These are phyloP conservation scores for Akebia trifoliata DNA, from an alignment of 164 flowering plant species.

Conservation along the genomic window DNA sequence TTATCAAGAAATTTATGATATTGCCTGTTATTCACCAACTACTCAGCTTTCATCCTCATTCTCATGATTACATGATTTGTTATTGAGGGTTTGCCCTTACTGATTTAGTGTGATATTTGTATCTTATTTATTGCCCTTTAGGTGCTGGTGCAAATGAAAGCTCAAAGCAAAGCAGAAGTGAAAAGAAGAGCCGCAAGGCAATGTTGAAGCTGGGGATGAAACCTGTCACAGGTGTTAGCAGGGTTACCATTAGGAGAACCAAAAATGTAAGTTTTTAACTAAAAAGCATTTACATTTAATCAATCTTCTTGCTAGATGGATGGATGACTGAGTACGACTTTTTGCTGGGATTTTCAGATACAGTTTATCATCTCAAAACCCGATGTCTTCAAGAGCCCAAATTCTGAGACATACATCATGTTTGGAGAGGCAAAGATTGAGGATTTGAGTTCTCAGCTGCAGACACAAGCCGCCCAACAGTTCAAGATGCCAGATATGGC, in stretches of 20 bases:
- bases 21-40: too few relatives aligned
- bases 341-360: conserved; percentile 40
- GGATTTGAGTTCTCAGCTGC: conserved; percentile 90
- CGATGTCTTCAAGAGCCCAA: conserved; percentile 91
- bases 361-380: conserved; percentile 84
- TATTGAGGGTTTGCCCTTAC: too few relatives aligned
- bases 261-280: conserved; percentile 55
- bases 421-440: conserved; percentile 94
- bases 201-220: conserved; percentile 95
- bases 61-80: too few relatives aligned
- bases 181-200: conserved; percentile 85
- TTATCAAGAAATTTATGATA: too few relatives aligned
- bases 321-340: not conserved
- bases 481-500: conserved; percentile 72
- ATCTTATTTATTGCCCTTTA: conserved; percentile 4
- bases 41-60: too few relatives aligned
- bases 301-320: not conserved
- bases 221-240: conserved; percentile 70
- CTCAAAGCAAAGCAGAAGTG: conserved; percentile 90
- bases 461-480: conserved; percentile 88
- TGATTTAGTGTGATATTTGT: not conserved
- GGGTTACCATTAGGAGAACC: conserved; percentile 81
- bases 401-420: conserved; percentile 78
- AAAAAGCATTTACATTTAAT: not conserved
- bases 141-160: conserved; percentile 50